Evolutionary conservation across 768 basidiomycete species (phyloP), one percentile per base, ranked within the genome.

Genomic region (Tylopilus balloui): DNA sequence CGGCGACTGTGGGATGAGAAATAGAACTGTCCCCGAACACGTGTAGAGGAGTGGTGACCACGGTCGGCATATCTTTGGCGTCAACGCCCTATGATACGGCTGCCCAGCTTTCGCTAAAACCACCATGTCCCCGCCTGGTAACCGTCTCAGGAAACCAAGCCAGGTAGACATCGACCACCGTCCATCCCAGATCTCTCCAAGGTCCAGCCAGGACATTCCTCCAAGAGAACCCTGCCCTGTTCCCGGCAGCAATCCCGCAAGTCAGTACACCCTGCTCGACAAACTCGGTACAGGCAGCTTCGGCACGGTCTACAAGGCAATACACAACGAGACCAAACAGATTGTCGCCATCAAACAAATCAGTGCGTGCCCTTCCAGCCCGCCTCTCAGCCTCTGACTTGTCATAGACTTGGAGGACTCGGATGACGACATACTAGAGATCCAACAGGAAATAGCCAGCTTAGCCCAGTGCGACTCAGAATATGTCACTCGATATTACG

Each of bases 261-360:
- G 83, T 57, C 90, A 95, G 62, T 97, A 96, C 66, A 90, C 89
- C 38, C 71, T 98, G 29, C 78, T 94, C 47, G 92, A 96, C 71
- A 97, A 96, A 67, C 79, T 98, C n/a, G 95, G 95, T 14, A 94
- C 92, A 20, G 95, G 95, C 29, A 92, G 88, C 66, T 99, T 99
- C 64, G 95, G 95, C 9, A 88, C 84, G 1, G 95, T 99, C 47
- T 99, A 92, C 81, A 97, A 96, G 74, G 95, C 92, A 9, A 85
- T 93, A 61, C 92, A 98, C 71, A 89, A 92, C 61, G 89, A 92
- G 53, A 89, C 92, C 11, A 86, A 89, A 66, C 86, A 95, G 71
- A 86, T 91, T 52, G 96, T 99, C 14, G 96, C 96, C 38, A 90
- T 99, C 63, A 99, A 99, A 70, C 93, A 97, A 69, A 98, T 99